Evolutionary conservation across 129 eudicot genomes (phyloP), one percentile per base, ranked within the genome.

Genomic region (Calendula officinalis): DNA sequence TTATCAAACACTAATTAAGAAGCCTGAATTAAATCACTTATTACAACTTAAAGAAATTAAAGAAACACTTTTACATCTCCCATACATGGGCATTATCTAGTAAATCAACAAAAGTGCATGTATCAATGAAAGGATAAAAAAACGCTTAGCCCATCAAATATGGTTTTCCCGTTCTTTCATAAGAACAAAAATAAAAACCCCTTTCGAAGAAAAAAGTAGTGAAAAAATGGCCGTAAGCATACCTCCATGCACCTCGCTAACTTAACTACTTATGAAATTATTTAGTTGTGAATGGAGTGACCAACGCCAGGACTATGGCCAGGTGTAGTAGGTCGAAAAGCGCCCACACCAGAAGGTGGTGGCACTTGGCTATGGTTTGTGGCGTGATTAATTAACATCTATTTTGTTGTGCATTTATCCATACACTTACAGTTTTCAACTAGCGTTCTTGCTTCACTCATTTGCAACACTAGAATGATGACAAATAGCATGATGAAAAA

Each of bases 291-390:
- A 17, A 71, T 8, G 36, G 84, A 62, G 68, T 79, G 88, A 46
- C 87, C 87, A 11, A 78, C 77, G 0, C 87, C 87, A 3, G 83
- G 87, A 49, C 87, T 82, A 16, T 74, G 83, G 40, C 81, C 87
- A 1, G 87, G 87, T 10, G 74, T 52, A 6, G 83, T 77, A 39
- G 87, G 87, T 42, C 81, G 75, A 53, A 56, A 82, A 61, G 70
- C 79, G 39, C 73, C 80, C 1, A 73, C 65, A 13, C 69, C 30
- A 4, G 56, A 42, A 58, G 75, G 56, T 54, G 77, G 64, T 56
- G 69, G 59, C 51, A 63, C 56, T 72, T 63, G 65, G 40, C 45
- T 48, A 17, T 64, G 64, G 58, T n/a, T n/a, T n/a, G n/a, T n/a
- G n/a, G n/a, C n/a, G n/a, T n/a, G n/a, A n/a, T n/a, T n/a, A n/a